Conservation (phyloP, 495 filamentous ascomycete genomes). For the Collariella sp. region DNA sequence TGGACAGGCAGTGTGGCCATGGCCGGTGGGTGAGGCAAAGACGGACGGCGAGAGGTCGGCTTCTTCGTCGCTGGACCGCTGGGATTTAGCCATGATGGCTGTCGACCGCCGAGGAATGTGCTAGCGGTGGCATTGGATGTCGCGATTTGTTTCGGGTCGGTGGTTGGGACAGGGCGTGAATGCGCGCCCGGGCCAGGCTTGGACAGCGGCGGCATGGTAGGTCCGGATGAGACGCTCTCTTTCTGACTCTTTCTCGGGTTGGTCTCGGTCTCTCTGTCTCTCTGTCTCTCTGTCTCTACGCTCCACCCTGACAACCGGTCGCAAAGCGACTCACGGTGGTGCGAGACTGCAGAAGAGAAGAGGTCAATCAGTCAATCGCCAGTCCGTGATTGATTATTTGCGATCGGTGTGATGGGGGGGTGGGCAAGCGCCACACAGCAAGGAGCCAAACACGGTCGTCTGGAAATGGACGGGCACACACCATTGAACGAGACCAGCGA, state of each 20-base stretch:
- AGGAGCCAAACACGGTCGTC: background rate
- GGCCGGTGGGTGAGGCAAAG: background rate
- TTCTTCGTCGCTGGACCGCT: slow-evolving; percentile 18
- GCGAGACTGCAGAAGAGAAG: slow-evolving; percentile 7
- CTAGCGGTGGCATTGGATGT: slow-evolving; percentile 62
- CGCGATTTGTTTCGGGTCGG: slow-evolving; percentile 39
- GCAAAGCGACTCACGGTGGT: slow-evolving; percentile 1
- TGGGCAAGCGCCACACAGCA: background rate
- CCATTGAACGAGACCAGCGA: background rate
- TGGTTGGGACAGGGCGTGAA: background rate
- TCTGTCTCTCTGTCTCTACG: background rate
- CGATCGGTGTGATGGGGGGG: background rate
- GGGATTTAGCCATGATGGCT: slow-evolving; percentile 59
- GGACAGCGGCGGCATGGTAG: slow-evolving; percentile 14
- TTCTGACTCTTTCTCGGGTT: too few relatives aligned
- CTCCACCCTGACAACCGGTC: slow-evolving; percentile 7
- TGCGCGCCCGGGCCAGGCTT: background rate
- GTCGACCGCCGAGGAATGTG: slow-evolving; percentile 54
- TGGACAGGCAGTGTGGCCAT: slow-evolving; percentile 5
- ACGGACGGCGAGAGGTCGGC: slow-evolving; percentile 30
- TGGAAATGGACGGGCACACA: background rate
- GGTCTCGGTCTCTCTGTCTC: too few relatives aligned
- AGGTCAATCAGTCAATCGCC: background rate
- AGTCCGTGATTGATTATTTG: background rate
- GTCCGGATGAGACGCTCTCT: too few relatives aligned